Conservation (phyloP, 352 stramenopile genomes). For the Phytophthora uliginosa region DNA sequence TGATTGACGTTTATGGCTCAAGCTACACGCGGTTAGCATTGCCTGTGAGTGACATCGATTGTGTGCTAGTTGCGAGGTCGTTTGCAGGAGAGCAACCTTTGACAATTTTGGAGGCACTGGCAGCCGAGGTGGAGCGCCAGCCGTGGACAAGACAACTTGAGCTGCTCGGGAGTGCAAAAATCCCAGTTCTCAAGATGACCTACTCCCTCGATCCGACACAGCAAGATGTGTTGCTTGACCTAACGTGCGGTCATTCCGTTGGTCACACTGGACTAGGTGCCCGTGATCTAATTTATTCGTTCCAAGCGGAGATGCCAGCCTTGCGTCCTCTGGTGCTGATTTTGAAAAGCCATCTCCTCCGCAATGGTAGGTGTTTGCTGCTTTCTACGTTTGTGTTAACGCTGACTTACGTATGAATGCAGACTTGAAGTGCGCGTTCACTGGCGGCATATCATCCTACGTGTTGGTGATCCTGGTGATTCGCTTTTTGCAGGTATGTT, state of each 20-base stretch:
- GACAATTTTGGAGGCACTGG: conserved; percentile 92
- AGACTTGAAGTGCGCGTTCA: conserved; percentile 96
- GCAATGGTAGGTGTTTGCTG: conserved; percentile 44
- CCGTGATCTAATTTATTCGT: conserved; percentile 93
- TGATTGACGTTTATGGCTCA: conserved; percentile 97
- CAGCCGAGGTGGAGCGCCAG: conserved; percentile 82
- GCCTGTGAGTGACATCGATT: conserved; percentile 97
- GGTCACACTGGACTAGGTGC: conserved; percentile 96
- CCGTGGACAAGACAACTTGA: conserved; percentile 91
- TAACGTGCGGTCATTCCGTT: conserved; percentile 95
- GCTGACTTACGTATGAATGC: not conserved
- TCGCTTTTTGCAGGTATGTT: conserved; percentile 92
- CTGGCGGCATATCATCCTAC: conserved; percentile 96
- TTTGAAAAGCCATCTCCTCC: conserved; percentile 91
- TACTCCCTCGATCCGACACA: conserved; percentile 46
- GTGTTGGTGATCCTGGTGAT: conserved; percentile 96
- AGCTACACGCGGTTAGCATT: conserved; percentile 97
- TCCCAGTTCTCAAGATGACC: conserved; percentile 97
- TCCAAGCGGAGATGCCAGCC: conserved; percentile 93
- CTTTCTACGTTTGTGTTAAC: conserved; percentile 31
- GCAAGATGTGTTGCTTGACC: conserved; percentile 88
- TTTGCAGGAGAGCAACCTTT: conserved; percentile 80
- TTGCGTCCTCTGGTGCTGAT: conserved; percentile 96
- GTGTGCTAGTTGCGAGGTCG: conserved; percentile 93
- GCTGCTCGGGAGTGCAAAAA: conserved; percentile 94